These are phyloP conservation scores for Mayamaea pseudoterrestris DNA, from an alignment of 108 stramenopile genomes.

Conservation along the genomic window DNA sequence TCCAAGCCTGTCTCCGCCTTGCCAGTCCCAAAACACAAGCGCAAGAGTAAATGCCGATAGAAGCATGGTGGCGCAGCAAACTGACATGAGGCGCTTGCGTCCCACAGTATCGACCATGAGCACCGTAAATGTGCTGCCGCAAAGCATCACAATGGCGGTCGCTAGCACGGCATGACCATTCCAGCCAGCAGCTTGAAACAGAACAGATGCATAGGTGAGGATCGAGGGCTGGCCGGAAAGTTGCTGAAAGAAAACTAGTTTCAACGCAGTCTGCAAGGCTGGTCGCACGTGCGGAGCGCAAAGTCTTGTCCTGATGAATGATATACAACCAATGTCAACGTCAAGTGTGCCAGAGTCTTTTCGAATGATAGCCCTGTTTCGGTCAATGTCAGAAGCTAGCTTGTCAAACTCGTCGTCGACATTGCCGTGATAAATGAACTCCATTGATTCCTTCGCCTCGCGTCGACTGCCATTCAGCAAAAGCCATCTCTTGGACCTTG, in stretches of 20 bases:
- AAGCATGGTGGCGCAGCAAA: constrained; percentile 14
- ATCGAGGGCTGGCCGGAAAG: constrained; percentile 70
- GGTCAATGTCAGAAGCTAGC: constrained; percentile 14
- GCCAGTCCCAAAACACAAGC: constrained; percentile 16
- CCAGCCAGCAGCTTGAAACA: constrained; percentile 60
- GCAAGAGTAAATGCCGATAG: constrained; percentile 8
- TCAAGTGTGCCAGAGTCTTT: constrained; percentile 3
- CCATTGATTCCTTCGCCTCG: constrained; percentile 31
- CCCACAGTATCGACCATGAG: constrained; percentile 24
- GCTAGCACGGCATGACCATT: constrained; percentile 28
- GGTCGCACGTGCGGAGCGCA: neutral
- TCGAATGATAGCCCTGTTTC: neutral
- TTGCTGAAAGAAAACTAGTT: constrained; percentile 57
- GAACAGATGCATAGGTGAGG: constrained; percentile 47
- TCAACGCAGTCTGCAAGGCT: constrained; percentile 16
- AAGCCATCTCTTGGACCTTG: constrained; percentile 32
- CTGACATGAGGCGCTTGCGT: constrained; percentile 16
- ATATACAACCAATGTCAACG: neutral
- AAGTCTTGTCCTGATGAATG: too few species aligned
- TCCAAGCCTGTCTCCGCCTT: constrained; percentile 1
- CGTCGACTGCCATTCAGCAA: constrained; percentile 19
- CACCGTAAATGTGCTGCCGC: constrained; percentile 25
- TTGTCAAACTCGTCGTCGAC: constrained; percentile 24
- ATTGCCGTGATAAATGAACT: constrained; percentile 25
- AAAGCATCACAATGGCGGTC: constrained; percentile 54